A percentile compares a stretch with the other conserved stretches of the same genome.
Conservation (phyloP, 139 green algal species). For the Picochlorum sp. region DNA sequence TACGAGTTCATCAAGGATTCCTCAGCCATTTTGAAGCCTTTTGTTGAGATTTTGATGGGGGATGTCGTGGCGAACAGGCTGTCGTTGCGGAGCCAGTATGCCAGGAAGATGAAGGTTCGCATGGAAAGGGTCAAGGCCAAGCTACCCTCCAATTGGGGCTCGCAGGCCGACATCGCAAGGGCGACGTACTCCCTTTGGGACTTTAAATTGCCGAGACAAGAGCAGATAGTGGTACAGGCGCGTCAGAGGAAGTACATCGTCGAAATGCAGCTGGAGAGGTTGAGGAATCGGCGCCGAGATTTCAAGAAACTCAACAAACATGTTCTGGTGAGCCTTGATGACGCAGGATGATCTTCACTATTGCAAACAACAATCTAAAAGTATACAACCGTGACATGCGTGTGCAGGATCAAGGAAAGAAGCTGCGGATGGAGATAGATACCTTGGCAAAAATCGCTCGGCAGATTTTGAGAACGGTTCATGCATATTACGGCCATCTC, state of each 20-base stretch:
- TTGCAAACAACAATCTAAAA: not conserved
- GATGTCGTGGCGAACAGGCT: constrained; percentile 3
- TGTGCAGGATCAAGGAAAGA: constrained; percentile 3
- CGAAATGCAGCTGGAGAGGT: not conserved
- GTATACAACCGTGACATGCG: not conserved
- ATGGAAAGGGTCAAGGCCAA: constrained; percentile 4
- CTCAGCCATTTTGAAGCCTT: too few relatives aligned
- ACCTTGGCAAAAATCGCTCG: not conserved
- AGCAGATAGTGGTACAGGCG: constrained; percentile 5
- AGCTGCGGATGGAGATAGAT: not conserved
- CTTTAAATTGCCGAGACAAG: constrained; percentile 3
- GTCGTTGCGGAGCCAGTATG: constrained; percentile 4
- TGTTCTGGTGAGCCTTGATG: constrained; percentile 1
- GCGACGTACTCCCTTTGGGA: constrained; percentile 1
- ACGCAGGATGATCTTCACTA: not conserved
- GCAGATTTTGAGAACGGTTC: constrained; percentile 6
- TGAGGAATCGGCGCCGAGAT: not conserved
- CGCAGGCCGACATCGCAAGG: constrained; percentile 2
- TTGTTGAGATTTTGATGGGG: constrained; percentile 4
- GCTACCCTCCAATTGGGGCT: constrained; percentile 1
- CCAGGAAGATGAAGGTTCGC: constrained; percentile 2
- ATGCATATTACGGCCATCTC: constrained; percentile 2
- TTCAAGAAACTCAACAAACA: constrained; percentile 6
- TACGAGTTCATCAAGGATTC: too few relatives aligned
- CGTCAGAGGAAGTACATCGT: constrained; percentile 4